Conservation (phyloP, 225 moss, liverwort and hornwort species). For the Bryum argenteum region DNA sequence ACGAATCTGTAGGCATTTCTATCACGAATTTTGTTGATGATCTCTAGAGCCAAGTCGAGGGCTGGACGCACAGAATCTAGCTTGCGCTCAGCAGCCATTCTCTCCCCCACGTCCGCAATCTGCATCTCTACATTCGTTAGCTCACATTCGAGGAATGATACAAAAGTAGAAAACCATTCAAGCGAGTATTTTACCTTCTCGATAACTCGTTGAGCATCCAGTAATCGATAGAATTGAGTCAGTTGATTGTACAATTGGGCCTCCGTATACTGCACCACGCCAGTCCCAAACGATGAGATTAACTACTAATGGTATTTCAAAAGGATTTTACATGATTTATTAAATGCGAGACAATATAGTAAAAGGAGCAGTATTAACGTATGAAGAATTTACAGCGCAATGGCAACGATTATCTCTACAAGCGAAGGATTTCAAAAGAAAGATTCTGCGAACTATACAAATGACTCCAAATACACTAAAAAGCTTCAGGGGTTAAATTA, state of each 20-base stretch:
- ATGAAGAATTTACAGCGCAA: too few species aligned
- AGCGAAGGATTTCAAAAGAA: too few species aligned
- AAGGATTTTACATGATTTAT: too few species aligned
- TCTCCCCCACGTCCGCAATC: conserved; percentile 61
- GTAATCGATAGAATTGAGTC: conserved; percentile 84
- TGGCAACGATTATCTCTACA: too few species aligned
- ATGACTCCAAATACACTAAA: too few species aligned
- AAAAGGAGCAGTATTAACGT: too few species aligned
- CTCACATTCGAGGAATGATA: neutral
- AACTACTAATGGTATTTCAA: too few species aligned
- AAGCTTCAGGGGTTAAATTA: too few species aligned
- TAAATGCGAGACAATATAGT: too few species aligned
- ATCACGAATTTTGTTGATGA: conserved; percentile 64
- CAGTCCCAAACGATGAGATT: conserved; percentile 13
- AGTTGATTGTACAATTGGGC: conserved; percentile 90
- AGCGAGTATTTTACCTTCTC: conserved; percentile 57
- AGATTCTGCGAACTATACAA: too few species aligned
- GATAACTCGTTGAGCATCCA: conserved; percentile 72
- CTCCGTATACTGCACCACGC: conserved; percentile 65
- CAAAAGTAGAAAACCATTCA: neutral
- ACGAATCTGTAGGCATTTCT: conserved; percentile 85
- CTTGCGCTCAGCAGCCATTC: conserved; percentile 71
- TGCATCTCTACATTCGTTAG: conserved; percentile 30
- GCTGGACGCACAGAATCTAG: conserved; percentile 62
- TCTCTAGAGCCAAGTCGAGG: conserved; percentile 69